Evolutionary conservation across 257 asterid species (phyloP), one percentile per base, ranked within the genome.

Genomic region (Pogostemon cablin): DNA sequence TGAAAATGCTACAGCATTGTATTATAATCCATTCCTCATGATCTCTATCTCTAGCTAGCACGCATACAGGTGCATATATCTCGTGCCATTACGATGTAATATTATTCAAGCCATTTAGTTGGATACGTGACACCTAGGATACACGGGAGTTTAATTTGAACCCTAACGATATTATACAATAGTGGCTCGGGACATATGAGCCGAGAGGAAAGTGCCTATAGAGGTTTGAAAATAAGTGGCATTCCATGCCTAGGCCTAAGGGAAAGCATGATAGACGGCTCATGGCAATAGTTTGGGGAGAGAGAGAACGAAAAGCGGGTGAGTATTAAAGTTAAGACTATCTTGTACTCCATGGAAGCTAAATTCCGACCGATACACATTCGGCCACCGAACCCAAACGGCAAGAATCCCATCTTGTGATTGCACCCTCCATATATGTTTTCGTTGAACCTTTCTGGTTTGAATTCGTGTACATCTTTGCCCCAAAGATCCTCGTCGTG

Each of bases 341-440:
- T 80, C 74, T 81, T 91, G 83, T 86, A 93, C 77, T 93, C 99
- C 91, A 93, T 89, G 38, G 46, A 72, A 0, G 90, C 73, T 71
- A 91, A 78, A 44, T 91, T 91, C 75, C 86, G 77, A 3, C 99
- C 96, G 4, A 93, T 70, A 47, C 98, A 91, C 96, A 91, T 89
- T 67, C 98, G 83, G 34, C 98, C 99, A 50, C 99, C 99, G 56
- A 91, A 91, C 0, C 98, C 96, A 38, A 91, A 91, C 0, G 97
- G 99, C 75, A 91, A 72, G 60, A 60, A 93, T 0, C 99, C 99
- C 96, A 89, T 89, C 72, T 89, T 93, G 76, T 89, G 96, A n/a
- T 81, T 82, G 81, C 97, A 86, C 7, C 95, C 91, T 3, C 96
- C 97, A 5, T 67, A 44, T 7, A 88, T 7, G 35, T 78, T 78